A percentile compares a stretch with the other conserved stretches of the same genome.
Evolutionary conservation across 768 basidiomycete genomes (phyloP).

Genomic region (Russula olivacea): DNA sequence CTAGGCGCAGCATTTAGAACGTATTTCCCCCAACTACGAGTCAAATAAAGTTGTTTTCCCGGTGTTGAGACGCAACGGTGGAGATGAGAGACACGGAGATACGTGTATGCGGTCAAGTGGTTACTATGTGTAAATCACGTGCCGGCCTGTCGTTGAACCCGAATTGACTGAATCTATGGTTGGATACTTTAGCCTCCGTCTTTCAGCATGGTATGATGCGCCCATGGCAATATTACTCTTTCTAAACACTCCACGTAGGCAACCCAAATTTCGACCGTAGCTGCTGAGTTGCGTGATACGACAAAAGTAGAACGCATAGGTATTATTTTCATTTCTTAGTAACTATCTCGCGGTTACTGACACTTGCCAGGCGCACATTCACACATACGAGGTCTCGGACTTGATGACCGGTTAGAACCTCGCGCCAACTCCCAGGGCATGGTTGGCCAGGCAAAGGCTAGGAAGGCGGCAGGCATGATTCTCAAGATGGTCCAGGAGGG

Average conservation of each 20-base stretch:
- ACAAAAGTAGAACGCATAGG: slow-evolving; percentile 94
- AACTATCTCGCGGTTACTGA: slow-evolving; percentile 9
- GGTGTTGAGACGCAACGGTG: background rate
- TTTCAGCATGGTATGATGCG: slow-evolving; percentile 29
- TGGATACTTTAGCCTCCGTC: background rate
- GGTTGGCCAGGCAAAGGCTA: slow-evolving; percentile 94
- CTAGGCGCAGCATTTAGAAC: background rate
- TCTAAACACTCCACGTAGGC: slow-evolving; percentile 35
- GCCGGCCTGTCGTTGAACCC: background rate
- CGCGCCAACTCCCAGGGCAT: slow-evolving; percentile 87
- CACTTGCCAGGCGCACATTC: slow-evolving; percentile 69
- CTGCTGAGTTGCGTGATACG: slow-evolving; percentile 76
- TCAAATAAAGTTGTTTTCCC: background rate
- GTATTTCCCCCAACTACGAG: no score
- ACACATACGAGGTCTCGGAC: slow-evolving; percentile 91
- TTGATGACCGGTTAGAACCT: slow-evolving; percentile 89
- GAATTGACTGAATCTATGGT: no score
- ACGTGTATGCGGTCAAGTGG: no score
- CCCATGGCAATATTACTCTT: background rate
- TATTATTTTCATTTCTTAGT: slow-evolving; percentile 29
- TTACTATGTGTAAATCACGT: background rate
- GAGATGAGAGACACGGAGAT: no score
- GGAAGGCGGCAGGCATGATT: slow-evolving; percentile 96
- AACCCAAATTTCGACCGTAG: slow-evolving; percentile 70
- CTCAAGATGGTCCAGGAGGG: slow-evolving; percentile 98